Evolutionary conservation across 495 filamentous ascomycete genomes (phyloP), one percentile per base, ranked within the genome.

Genomic region (Podospora pseudocomata): DNA sequence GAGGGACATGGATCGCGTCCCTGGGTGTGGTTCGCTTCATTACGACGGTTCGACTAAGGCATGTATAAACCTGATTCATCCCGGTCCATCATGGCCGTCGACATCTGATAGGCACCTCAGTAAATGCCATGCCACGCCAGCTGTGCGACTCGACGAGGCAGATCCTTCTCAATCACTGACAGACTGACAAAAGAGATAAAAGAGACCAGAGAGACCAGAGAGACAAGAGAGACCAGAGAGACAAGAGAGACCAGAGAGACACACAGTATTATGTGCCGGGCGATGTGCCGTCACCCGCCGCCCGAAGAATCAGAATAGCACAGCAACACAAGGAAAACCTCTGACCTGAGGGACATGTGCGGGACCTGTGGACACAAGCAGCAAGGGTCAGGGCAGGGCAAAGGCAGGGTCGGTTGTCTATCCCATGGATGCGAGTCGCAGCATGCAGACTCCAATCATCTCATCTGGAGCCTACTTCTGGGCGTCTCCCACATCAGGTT

Each of bases 11-110:
- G n/a, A 20, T 58, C 55, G 23, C 55, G 28, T 44, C 27, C 68
- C 63, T 15, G 64, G 64, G 64, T 66, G 53, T 63, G 68, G 64
- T 66, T 66, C 68, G 64, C 66, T 68, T 69, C 27, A 69, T 65
- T 62, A 60, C 57, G 44, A 23, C 23, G 23, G 23, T 23, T 23
- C 23, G 23, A 62, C 67, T 59, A 54, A 53, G 62, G 18, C 23
- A 20, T 4, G 9, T 60, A 28, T 65, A 65, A 68, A 69, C 67
- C 59, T 69, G 67, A 57, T 69, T 58, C 55, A 58, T 20, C 55
- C n/a, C n/a, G 55, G n/a, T 2, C 23, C n/a, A 26, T 26, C 23
- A 26, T 9, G 4, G 23, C 7, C 23, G 6, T 58, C 55, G n/a
- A 19, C 55, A 26, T 66, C 60, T 53, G 66, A 63, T 63, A 63